Evolutionary conservation across 2,329 filamentous ascomycete genomes (phyloP).

Genomic region (Bipolaris cookei): DNA sequence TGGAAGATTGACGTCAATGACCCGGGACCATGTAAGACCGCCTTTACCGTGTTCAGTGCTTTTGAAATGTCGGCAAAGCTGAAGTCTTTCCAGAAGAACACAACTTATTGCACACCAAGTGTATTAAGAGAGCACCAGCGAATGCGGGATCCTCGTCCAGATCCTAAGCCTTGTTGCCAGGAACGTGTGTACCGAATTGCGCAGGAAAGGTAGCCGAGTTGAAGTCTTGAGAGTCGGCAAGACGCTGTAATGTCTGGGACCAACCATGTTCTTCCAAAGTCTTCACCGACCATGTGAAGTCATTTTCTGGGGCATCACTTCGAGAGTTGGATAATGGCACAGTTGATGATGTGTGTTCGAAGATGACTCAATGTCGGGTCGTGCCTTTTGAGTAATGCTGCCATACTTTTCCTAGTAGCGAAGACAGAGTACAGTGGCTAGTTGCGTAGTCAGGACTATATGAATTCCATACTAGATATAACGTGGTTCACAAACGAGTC

Average conservation of each 20-base stretch:
- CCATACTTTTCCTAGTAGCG: conserved; percentile 4
- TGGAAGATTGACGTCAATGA: too few relatives aligned
- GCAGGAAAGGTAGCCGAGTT: conserved; percentile 8
- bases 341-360: conserved; percentile 9
- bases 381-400: conserved; percentile 14
- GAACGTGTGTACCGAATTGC: not conserved
- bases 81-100: not conserved
- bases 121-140: not conserved
- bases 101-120: not conserved
- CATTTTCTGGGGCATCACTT: not conserved
- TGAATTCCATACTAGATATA: not conserved
- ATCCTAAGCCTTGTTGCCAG: not conserved
- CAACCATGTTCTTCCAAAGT: not conserved
- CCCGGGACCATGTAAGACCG: too few relatives aligned
- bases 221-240: not conserved
- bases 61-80: too few relatives aligned
- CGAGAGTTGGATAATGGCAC: not conserved
- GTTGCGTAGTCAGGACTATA: conserved; percentile 15
- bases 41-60: too few relatives aligned
- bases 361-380: conserved; percentile 17
- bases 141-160: not conserved
- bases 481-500: too few relatives aligned
- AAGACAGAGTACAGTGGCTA: conserved; percentile 13
- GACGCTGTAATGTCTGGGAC: not conserved
- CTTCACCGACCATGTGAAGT: not conserved